Evolutionary conservation across 768 basidiomycete genomes (phyloP), one percentile per base, ranked within the genome.

Genomic region (Scleroderma bovista): DNA sequence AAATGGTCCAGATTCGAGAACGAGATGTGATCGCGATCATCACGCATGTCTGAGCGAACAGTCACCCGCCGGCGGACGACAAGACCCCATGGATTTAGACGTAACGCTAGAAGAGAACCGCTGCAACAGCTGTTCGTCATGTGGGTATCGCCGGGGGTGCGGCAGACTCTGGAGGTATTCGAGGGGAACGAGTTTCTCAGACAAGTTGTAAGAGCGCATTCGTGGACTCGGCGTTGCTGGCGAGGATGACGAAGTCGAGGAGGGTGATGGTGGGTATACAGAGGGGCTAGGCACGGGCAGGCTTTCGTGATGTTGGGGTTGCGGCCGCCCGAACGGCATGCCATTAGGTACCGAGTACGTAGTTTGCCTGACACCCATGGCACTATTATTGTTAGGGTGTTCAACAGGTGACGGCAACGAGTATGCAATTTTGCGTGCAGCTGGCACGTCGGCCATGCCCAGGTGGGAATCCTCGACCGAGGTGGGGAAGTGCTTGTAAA

Each of bases 81-180:
- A 53, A 10, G 54, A n/a, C n/a, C 47, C 15, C 4, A 52, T 11
- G 2, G 50, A 51, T 34, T 62, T 66, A 44, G 58, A 54, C 33
- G 47, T 23, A 33, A 48, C n/a, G 19, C 53, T 36, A 17, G 61
- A 69, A 36, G 74, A 69, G 58, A 86, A 81, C 22, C 78, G 76
- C 55, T 79, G 76, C 44, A 86, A 67, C 48, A 82, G 68, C 51
- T 80, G 79, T 56, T 85, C 83, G 58, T 86, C 84, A 20, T 74
- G 71, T 44, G 83, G 81, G 57, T 86, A 77, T 11, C 84, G 76
- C 60, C 75, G 68, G 16, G 78, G 76, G 26, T 72, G 75, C n/a
- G 76, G 65, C 17, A 77, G 69, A 47, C 66, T 75, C 61, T 81
- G 77, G 13, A 86, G 77, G 43, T 80, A 76, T 56, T 81, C 76